A percentile compares a stretch with the other conserved stretches of the same genome.
phyloP scores from a whole-genome alignment of 164 flowering plant genomes.

The Berberis vulgaris region DNA sequence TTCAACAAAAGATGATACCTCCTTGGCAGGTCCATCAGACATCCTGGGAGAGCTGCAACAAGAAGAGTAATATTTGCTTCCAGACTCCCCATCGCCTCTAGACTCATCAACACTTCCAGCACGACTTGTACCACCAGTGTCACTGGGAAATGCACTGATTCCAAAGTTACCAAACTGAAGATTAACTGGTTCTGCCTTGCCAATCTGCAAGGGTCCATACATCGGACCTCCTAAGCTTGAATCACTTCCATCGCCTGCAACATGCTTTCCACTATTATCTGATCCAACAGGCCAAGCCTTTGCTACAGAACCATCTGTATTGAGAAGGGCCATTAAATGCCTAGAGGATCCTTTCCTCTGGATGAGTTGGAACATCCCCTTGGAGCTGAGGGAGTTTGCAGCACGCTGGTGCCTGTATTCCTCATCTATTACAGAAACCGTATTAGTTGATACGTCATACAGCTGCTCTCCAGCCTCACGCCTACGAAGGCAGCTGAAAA shows the following conservation, averaged over 20 bases:
- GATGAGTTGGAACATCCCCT: slow-evolving; percentile 84
- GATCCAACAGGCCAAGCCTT: slow-evolving; percentile 79
- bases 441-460: slow-evolving; percentile 61
- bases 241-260: slow-evolving; percentile 26
- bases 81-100: slow-evolving; percentile 54
- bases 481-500: slow-evolving; percentile 77
- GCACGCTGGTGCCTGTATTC: slow-evolving; percentile 76
- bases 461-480: slow-evolving; percentile 74
- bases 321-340: slow-evolving; percentile 78
- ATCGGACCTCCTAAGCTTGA: slow-evolving; percentile 42
- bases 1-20: slow-evolving; percentile 31
- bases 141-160: slow-evolving; percentile 79
- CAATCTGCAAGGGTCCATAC: slow-evolving; percentile 64
- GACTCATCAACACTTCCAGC: slow-evolving; percentile 78
- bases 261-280: slow-evolving; percentile 37
- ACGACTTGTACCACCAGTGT: slow-evolving; percentile 66
- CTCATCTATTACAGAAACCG: slow-evolving; percentile 55
- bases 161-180: slow-evolving; percentile 82
- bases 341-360: slow-evolving; percentile 79
- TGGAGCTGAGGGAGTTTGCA: slow-evolving; percentile 72
- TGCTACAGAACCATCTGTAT: slow-evolving; percentile 83
- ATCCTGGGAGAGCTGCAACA: slow-evolving; percentile 86
- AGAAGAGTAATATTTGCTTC: slow-evolving; percentile 74
- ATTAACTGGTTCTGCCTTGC: slow-evolving; percentile 74
- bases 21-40: slow-evolving; percentile 71